Percentiles rank a stretch among this genome's conserved stretches.
Conservation (phyloP, 1,284 basidiomycete species). For the Pulveroboletus sp. region DNA sequence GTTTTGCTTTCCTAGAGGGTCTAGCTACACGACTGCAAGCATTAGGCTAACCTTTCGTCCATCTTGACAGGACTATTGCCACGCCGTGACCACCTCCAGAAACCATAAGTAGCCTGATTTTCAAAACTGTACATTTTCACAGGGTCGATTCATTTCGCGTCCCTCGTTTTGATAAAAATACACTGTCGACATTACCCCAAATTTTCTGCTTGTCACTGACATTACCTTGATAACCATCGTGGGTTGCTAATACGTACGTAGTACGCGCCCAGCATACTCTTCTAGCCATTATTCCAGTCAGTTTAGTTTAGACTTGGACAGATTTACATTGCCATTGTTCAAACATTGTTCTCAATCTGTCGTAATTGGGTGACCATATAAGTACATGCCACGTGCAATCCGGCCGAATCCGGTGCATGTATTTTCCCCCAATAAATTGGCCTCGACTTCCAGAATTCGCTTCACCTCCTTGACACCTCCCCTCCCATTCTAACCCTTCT, state of each 20-base stretch:
- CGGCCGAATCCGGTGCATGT: slow-evolving; percentile 24
- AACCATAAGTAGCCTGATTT: slow-evolving; percentile 1
- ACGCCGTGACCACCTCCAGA: not conserved
- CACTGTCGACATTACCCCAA: slow-evolving; percentile 1
- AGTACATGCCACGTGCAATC: slow-evolving; percentile 26
- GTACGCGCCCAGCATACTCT: not conserved
- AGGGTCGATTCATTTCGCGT: not conserved
- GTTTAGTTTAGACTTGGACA: not conserved
- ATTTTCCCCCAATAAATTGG: slow-evolving; percentile 31
- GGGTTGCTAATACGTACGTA: too few relatives aligned
- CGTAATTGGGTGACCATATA: not conserved
- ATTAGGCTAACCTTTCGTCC: slow-evolving; percentile 17
- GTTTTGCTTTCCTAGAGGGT: slow-evolving; percentile 66
- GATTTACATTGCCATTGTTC: not conserved
- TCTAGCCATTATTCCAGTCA: not conserved
- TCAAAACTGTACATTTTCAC: not conserved
- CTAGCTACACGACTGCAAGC: slow-evolving; percentile 51
- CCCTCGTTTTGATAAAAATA: slow-evolving; percentile 5
- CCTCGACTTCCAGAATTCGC: not conserved
- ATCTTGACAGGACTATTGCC: not conserved
- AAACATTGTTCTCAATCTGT: not conserved
- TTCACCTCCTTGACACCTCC: not conserved
- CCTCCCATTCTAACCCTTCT: not conserved
- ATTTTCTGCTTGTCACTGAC: not conserved
- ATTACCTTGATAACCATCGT: not conserved